Conservation (phyloP, 805 yeast species). For the Isabelozyma gotoi region DNA sequence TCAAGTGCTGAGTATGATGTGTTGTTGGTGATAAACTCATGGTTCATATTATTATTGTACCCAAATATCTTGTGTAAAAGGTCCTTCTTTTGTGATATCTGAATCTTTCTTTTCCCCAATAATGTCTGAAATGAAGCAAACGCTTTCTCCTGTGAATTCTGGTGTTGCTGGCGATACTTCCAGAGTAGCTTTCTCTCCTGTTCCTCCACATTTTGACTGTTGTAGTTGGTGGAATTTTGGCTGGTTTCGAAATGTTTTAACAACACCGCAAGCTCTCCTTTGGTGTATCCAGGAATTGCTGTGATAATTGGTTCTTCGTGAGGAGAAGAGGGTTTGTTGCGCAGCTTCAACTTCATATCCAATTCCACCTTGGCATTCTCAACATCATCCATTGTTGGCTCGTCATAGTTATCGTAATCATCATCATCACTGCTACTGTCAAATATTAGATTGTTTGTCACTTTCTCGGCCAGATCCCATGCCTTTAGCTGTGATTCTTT, state of each 20-base stretch:
- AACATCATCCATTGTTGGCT: constrained; percentile 6
- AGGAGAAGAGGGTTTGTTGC: background rate
- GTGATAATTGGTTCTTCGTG: constrained; percentile 11
- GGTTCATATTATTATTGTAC: constrained; percentile 35
- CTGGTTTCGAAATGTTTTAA: constrained; percentile 14
- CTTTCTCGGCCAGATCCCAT: constrained; percentile 46
- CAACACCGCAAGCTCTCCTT: constrained; percentile 30
- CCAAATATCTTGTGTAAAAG: constrained; percentile 39
- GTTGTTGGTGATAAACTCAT: constrained; percentile 41
- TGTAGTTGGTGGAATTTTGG: constrained; percentile 3
- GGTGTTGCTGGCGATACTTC: constrained; percentile 30
- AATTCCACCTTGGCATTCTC: too few species aligned
- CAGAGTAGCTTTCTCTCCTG: constrained; percentile 25
- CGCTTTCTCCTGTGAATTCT: constrained; percentile 30
- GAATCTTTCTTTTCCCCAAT: constrained; percentile 36
- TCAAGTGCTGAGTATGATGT: constrained; percentile 38
- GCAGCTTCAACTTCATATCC: too few species aligned
- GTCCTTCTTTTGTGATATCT: constrained; percentile 40
- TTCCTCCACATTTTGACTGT: constrained; percentile 9
- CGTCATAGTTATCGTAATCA: constrained; percentile 16
- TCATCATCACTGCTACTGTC: constrained; percentile 25
- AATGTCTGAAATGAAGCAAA: constrained; percentile 33
- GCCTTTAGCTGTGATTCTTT: constrained; percentile 44
- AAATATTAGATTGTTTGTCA: constrained; percentile 35
- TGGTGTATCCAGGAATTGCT: constrained; percentile 41